Base-by-base conservation (phyloP, 73 alveolate species). In the Uronychia binucleata region DNA sequence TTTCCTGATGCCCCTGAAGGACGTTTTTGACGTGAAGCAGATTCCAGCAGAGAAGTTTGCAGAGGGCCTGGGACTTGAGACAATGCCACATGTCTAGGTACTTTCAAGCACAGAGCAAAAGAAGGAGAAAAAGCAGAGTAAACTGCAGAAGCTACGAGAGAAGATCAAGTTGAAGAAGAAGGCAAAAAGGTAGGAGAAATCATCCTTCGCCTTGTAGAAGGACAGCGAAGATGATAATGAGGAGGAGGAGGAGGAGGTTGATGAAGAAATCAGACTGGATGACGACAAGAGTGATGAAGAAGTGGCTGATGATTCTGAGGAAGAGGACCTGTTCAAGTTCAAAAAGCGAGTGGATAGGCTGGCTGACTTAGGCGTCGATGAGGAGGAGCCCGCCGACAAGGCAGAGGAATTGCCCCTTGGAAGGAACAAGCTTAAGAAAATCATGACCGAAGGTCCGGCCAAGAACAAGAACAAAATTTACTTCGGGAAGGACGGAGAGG, bases 1-100 rank as follows among this genome's bases (percentile, higher is more conserved):
- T 5, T 93, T 90, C 85, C 88, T 96, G 59, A 96, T 91, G 94
- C 78, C 89, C 19, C 97, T 96, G 90, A 98, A 97, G 86, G 97
- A 94, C 78, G 95, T 96, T 0, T 97, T 96, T 90, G 77, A 97
- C 86, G 74, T 95, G 34, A 88, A 84, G 30, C 46, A 85, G 57
- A 83, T 96, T 0, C 97, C 96, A 76, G 30, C 79, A 5, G 96
- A 96, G 35, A 93, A 88, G 79, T 81, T 98, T 5, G 97, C 99
- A 0, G 92, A 90, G 77, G 88, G 98, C 74, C 91, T 96, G 32
- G 99, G 99, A 29, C 89, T 98, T 13, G 95, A 94, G 19, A 90
- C 94, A 59, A 95, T 97, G 0, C 99, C 99, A 19, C 93, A 92
- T 30, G 87, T 98, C 58, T 84, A 87, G 25, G 78, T 96, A 74